Base-by-base conservation (phyloP, 225 moss, liverwort and hornwort species). In the Marchantia polymorpha region DNA sequence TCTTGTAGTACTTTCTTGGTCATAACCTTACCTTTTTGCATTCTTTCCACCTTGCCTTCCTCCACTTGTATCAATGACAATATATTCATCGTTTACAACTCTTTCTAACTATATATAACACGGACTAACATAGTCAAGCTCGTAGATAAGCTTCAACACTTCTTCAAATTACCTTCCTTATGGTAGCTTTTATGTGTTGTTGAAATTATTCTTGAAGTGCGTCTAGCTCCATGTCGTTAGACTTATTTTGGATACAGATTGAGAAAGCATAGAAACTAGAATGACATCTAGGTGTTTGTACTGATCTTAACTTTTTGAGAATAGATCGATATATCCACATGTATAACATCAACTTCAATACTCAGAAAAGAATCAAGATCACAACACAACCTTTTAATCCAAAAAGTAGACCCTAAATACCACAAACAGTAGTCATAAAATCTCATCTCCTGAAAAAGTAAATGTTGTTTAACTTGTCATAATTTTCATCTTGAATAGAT, bases 1-100 rank as follows among this genome's bases (percentile, higher is more conserved):
- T 95, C 95, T 88, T 99, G 99, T 74, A 99, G 77, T 20, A 95
- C 99, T 78, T 92, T 91, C 79, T 99, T 95, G 79, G 99, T 99
- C 46, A 89, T 90, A 72, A 93, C 86, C 78, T 99, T 99, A 79
- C 95, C 99, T 78, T 93, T 99, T 83, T 91, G 89, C 76, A 95
- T 90, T 75, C 93, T 99, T 85, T 99, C 99, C 78, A 99, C 95
- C 81, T 95, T 99, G 52, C 92, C 95, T 86, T 99, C 99, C 89
- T 99, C 99, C 88, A 99, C 99, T 95, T 99, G 53, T 15, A 1
- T 48, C 75, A 77, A 69, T 74, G 51, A 67, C 13, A 23, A 75
- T 16, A 26, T 52, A 16, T n/a, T 71, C 58, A 72, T 72, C 55
- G 52, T 25, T 52, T 49, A 11, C 48, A 7, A 52, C 4, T 46